These are phyloP conservation scores for Cucumis melo DNA, from an alignment of 306 rosid species.

Conservation along the genomic window DNA sequence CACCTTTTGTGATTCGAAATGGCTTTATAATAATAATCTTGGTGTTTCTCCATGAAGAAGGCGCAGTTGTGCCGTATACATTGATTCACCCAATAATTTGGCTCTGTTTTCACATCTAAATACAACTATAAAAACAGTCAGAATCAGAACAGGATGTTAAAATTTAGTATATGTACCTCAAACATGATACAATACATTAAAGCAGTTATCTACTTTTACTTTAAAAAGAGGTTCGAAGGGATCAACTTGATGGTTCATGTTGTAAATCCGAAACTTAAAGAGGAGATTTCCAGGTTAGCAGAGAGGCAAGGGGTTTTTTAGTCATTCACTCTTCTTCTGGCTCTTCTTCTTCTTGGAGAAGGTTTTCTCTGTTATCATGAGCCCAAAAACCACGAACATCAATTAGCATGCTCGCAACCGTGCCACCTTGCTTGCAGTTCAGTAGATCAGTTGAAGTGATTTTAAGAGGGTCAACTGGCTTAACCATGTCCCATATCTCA, in stretches of 20 bases:
- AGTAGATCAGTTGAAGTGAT: slow-evolving; percentile 71
- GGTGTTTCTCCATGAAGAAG: background rate
- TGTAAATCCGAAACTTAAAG: background rate
- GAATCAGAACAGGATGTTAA: background rate
- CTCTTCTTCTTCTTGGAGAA: slow-evolving; percentile 98
- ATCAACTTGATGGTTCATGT: background rate
- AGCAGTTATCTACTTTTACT: background rate
- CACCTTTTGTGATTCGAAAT: background rate
- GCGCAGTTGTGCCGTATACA: background rate
- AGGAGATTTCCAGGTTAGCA: slow-evolving; percentile 2
- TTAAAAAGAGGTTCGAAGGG: background rate
- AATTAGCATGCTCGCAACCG: slow-evolving; percentile 94
- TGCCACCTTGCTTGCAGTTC: slow-evolving; percentile 96
- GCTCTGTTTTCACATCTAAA: background rate
- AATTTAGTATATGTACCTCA: slow-evolving; percentile 4
- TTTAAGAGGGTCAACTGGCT: slow-evolving; percentile 67
- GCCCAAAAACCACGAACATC: slow-evolving; percentile 99
- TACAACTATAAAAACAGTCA: background rate
- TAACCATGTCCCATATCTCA: slow-evolving; percentile 98
- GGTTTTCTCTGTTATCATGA: slow-evolving; percentile 97
- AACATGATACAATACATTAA: slow-evolving; percentile 2
- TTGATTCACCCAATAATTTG: background rate
- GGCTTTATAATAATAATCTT: background rate
- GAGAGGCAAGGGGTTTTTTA: background rate
- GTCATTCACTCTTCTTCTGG: slow-evolving; percentile 69